Evolutionary conservation across 495 filamentous ascomycete species (phyloP).

Genomic region (Annulohypoxylon stygium): DNA sequence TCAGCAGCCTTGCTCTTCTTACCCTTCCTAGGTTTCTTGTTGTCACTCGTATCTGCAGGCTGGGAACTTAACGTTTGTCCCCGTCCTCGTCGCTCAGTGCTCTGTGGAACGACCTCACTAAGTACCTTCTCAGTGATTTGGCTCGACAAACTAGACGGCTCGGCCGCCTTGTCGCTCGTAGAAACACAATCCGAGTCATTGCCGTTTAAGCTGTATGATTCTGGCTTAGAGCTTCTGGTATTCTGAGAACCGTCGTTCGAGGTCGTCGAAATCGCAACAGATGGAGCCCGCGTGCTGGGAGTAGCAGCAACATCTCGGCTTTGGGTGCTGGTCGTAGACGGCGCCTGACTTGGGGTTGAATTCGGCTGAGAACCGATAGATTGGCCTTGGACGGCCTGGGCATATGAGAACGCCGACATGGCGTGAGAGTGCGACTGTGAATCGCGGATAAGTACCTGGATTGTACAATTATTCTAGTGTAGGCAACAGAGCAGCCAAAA

Average conservation of each 20-base stretch:
- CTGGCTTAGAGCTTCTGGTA: conserved; percentile 48
- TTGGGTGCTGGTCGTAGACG: conserved; percentile 72
- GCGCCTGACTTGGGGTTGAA: conserved; percentile 76
- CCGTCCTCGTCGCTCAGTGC: conserved; percentile 46
- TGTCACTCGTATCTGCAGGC: conserved; percentile 55
- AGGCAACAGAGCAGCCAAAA: conserved; percentile 36
- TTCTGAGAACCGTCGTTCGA: conserved; percentile 66
- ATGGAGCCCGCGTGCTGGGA: conserved; percentile 48
- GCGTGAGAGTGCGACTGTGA: conserved; percentile 43
- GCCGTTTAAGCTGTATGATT: conserved; percentile 32
- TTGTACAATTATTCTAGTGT: conserved; percentile 25
- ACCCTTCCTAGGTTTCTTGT: conserved; percentile 59
- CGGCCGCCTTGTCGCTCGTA: conserved; percentile 35
- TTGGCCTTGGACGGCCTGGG: conserved; percentile 87
- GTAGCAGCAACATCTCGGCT: conserved; percentile 76
- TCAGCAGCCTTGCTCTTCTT: conserved; percentile 62
- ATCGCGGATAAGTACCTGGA: conserved; percentile 32
- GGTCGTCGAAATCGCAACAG: conserved; percentile 66
- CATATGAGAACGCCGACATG: conserved; percentile 84
- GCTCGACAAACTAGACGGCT: conserved; percentile 27
- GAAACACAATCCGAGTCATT: conserved; percentile 36
- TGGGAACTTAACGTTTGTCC: conserved; percentile 54
- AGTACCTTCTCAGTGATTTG: conserved; percentile 47
- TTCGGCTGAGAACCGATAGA: conserved; percentile 65
- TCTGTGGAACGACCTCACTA: conserved; percentile 38